Conservation (phyloP, 805 yeast genomes). For the Kuraishia molischiana region DNA sequence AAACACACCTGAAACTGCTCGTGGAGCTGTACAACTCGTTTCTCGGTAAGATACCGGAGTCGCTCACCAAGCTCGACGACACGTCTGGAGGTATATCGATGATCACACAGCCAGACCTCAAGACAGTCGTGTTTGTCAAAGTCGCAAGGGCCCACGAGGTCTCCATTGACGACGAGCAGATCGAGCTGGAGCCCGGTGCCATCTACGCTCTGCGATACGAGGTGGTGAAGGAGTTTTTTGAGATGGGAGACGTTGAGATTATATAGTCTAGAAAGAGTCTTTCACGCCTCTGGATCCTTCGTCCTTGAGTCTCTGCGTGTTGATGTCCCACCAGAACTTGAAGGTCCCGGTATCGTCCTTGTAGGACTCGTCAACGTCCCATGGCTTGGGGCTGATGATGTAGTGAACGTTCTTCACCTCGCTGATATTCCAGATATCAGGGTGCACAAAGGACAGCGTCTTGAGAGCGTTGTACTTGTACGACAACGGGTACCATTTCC, state of each 20-base stretch:
- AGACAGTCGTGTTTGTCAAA: conserved; percentile 68
- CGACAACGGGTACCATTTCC: conserved; percentile 40
- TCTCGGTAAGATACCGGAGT: conserved; percentile 55
- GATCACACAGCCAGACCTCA: conserved; percentile 72
- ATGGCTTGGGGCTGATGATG: conserved; percentile 50
- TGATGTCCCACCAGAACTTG: conserved; percentile 37
- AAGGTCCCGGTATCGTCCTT: conserved; percentile 38
- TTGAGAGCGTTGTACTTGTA: conserved; percentile 48
- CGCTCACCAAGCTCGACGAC: conserved; percentile 69
- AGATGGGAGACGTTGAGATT: conserved; percentile 30
- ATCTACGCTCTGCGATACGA: conserved; percentile 69
- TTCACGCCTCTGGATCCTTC: conserved; percentile 7
- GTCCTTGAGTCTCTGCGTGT: conserved; percentile 22
- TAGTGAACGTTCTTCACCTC: conserved; percentile 49
- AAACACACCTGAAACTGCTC: conserved; percentile 54
- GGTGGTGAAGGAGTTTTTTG: conserved; percentile 30
- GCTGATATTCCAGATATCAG: conserved; percentile 33
- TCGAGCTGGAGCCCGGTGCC: conserved; percentile 51
- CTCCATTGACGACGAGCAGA: conserved; percentile 41
- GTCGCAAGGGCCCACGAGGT: conserved; percentile 30
- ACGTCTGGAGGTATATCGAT: conserved; percentile 56
- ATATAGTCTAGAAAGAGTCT: conserved; percentile 16
- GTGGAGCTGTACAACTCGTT: conserved; percentile 60
- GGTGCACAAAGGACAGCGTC: conserved; percentile 35
- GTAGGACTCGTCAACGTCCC: conserved; percentile 30